phyloP scores from a whole-genome alignment of 2,329 filamentous ascomycete species.

The Monosporascus ibericus region DNA sequence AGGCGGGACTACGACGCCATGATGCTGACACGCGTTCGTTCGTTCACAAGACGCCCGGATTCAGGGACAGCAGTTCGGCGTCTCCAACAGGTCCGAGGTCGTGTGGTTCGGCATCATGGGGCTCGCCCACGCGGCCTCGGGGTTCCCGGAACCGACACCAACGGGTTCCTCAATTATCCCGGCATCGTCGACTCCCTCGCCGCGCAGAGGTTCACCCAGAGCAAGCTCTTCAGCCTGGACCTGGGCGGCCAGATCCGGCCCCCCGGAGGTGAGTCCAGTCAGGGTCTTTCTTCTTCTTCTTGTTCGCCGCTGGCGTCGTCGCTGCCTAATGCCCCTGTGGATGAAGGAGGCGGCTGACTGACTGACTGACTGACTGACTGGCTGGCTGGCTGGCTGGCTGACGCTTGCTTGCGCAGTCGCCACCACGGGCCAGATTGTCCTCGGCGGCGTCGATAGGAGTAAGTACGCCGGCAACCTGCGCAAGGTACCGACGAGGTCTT shows the following conservation, averaged over 20 bases:
- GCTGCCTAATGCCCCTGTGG: not conserved
- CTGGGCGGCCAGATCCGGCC: slow-evolving; percentile 30
- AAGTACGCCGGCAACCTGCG: slow-evolving; percentile 43
- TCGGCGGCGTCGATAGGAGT: slow-evolving; percentile 46
- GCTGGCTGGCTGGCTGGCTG: slow-evolving; percentile 4
- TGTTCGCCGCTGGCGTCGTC: not conserved
- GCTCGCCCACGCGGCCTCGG: slow-evolving; percentile 35
- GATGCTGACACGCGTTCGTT: too few relatives aligned
- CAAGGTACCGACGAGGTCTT: slow-evolving; percentile 34
- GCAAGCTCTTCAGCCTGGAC: slow-evolving; percentile 45
- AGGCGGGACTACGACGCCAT: too few relatives aligned
- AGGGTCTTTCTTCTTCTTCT: not conserved
- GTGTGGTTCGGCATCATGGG: slow-evolving; percentile 48
- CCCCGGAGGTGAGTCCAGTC: slow-evolving; percentile 15
- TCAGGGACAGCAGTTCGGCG: slow-evolving; percentile 43
- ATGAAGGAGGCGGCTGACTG: not conserved
- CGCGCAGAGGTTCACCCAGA: slow-evolving; percentile 40
- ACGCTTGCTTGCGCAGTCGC: slow-evolving; percentile 18
- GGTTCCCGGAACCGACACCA: not conserved
- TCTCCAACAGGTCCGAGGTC: slow-evolving; percentile 37
- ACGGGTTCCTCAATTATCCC: slow-evolving; percentile 42
- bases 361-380: slow-evolving; percentile 7
- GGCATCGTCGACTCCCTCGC: slow-evolving; percentile 46
- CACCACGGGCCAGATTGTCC: slow-evolving; percentile 43
- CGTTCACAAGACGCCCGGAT: slow-evolving; percentile 27